These are phyloP conservation scores for Fonsecaea multimorphosa DNA, from an alignment of 2,329 filamentous ascomycete genomes.

Conservation along the genomic window DNA sequence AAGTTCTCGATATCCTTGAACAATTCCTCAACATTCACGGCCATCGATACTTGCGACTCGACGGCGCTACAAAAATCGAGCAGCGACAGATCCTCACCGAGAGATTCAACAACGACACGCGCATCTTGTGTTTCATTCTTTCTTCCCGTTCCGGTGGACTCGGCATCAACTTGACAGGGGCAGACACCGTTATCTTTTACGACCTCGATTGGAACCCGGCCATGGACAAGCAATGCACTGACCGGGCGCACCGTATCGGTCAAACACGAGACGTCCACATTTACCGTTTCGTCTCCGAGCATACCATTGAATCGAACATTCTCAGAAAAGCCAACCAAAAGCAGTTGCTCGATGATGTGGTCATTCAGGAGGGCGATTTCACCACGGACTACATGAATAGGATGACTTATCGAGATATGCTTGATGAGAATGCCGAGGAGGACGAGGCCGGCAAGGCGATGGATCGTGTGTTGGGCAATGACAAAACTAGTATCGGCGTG, in stretches of 20 bases:
- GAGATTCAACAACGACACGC: conserved; percentile 91
- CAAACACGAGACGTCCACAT: conserved; percentile 98
- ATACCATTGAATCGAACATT: conserved; percentile 98
- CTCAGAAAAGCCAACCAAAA: conserved; percentile 96
- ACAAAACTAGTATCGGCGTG: conserved; percentile 65
- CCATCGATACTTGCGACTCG: conserved; percentile 92
- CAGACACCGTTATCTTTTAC: conserved; percentile 98
- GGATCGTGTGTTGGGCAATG: conserved; percentile 76
- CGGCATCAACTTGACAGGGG: conserved; percentile 94
- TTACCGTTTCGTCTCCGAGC: conserved; percentile 88
- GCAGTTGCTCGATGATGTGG: conserved; percentile 94
- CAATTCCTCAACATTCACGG: conserved; percentile 98
- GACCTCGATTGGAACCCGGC: conserved; percentile 99
- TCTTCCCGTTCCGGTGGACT: conserved; percentile 93
- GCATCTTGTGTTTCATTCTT: conserved; percentile 93
- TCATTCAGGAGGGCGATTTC: conserved; percentile 97
- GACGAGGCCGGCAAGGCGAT: conserved; percentile 81
- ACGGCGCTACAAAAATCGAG: conserved; percentile 95
- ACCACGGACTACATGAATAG: conserved; percentile 96
- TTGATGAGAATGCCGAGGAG: conserved; percentile 55
- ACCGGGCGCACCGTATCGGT: conserved; percentile 94
- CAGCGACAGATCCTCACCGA: conserved; percentile 94
- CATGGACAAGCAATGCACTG: conserved; percentile 99
- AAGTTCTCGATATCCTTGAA: conserved; percentile 95
- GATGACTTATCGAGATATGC: conserved; percentile 70